Evolutionary conservation across 192 early-diverging fungal species (phyloP), one percentile per base, ranked within the genome.

Genomic region (Coemansia sp.): DNA sequence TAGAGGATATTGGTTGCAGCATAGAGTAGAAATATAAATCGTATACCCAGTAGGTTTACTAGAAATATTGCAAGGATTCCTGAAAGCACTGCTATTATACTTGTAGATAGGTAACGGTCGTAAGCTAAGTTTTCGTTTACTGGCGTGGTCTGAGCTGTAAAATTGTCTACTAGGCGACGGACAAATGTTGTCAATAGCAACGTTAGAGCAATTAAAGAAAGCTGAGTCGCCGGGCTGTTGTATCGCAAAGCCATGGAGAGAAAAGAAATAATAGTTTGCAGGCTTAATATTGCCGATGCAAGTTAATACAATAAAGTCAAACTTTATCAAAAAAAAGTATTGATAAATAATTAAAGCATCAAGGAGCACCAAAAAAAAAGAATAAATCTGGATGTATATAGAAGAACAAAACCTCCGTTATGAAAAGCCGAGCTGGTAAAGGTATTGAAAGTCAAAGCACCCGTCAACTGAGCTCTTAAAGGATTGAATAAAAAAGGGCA

Each of bases 31-130:
- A 63, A 46, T 14, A 63, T 63, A 20, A 24, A 40, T 11, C 67
- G 55, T 9, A 62, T 45, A 5, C 67, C 67, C 9, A 50, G 10
- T 10, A 63, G 40, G 34, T 70, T 70, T 5, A 63, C 60, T 3
- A 63, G 27, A 26, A 70, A 62, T 26, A 70, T 49, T n/a, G 46
- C 26, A 17, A 53, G 29, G 30, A 70, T 54, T 9, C 60, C 67
- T 3, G 60, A 56, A 1, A 57, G 34, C 20, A 51, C 58, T 13
- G 60, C 50, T 8, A 63, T 55, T 2, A 51, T 29, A 15, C 54
- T 63, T 25, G 67, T 70, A 6, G 60, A 60, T 42, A 50, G 39
- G 27, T 62, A 61, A 9, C 49, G 50, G 40, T 70, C 67, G 40
- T 49, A 69, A 1, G 49, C 20, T 3, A 52, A 39, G 47, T 70